These are phyloP conservation scores for Globisporangium apiculatum DNA, from an alignment of 352 stramenopile species.

Conservation along the genomic window DNA sequence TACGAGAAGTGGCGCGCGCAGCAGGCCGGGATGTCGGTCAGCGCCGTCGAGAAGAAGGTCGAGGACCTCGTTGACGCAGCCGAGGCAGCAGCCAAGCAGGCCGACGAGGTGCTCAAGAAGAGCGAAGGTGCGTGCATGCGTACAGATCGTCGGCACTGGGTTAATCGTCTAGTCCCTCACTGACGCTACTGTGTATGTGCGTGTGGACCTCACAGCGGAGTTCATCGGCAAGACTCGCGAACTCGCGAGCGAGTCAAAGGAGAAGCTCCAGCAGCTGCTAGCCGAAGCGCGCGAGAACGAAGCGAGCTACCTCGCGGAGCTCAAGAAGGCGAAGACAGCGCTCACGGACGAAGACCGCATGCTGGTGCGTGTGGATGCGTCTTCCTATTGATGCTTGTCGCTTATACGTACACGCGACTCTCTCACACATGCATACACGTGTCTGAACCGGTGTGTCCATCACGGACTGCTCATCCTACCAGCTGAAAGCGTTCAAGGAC, in stretches of 20 bases:
- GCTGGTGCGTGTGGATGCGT: constrained; percentile 36
- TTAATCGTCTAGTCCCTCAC: background rate
- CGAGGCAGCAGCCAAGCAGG: constrained; percentile 6
- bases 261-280: constrained; percentile 68
- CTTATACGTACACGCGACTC: background rate
- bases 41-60: constrained; percentile 26
- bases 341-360: constrained; percentile 65
- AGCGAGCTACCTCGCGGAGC: constrained; percentile 64
- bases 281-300: constrained; percentile 74
- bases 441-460: too few species aligned
- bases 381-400: background rate
- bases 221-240: constrained; percentile 8
- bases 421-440: background rate
- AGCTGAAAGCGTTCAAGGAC: constrained; percentile 82
- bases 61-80: background rate
- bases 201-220: constrained; percentile 26
- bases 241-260: constrained; percentile 45
- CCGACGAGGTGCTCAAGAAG: constrained; percentile 9
- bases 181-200: background rate
- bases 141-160: background rate
- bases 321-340: constrained; percentile 48
- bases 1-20: constrained; percentile 82
- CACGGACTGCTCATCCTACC: background rate
- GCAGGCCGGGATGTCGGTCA: constrained; percentile 37
- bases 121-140: constrained; percentile 16